A percentile compares a stretch with the other conserved stretches of the same genome.
Evolutionary conservation across 306 rosid species (phyloP).

Genomic region (Prunus persica): DNA sequence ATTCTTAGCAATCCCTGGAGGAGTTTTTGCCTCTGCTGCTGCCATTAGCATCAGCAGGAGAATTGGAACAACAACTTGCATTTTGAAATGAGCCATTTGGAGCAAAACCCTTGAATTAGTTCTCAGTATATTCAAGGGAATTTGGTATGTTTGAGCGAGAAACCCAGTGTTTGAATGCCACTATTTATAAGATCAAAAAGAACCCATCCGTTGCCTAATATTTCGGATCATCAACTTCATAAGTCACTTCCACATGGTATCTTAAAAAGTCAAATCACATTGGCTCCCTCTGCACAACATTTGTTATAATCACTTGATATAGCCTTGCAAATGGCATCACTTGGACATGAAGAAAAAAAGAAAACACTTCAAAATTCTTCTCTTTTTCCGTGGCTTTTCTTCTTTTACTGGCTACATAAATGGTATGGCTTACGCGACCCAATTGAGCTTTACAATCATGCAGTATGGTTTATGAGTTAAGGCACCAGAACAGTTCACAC

Average conservation of each 20-base stretch:
- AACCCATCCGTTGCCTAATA: constrained; percentile 8
- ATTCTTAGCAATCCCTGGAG: constrained; percentile 50
- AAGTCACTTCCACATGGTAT: constrained; percentile 28
- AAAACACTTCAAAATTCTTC: neutral
- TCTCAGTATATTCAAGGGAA: neutral
- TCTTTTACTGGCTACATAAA: no score
- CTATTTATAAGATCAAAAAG: constrained; percentile 32
- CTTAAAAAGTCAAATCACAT: constrained; percentile 15
- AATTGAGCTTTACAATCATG: constrained; percentile 19
- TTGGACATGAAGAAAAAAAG: constrained; percentile 16
- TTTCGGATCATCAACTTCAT: constrained; percentile 15
- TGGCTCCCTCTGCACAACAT: neutral
- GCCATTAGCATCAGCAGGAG: constrained; percentile 26
- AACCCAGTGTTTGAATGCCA: neutral
- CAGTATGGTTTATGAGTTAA: constrained; percentile 9
- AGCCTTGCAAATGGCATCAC: constrained; percentile 16
- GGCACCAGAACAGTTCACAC: neutral
- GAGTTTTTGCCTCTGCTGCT: constrained; percentile 22
- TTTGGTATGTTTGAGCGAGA: constrained; percentile 12
- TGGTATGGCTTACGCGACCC: no score
- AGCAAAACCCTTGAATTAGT: neutral
- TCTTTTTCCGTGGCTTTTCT: neutral
- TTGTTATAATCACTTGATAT: neutral
- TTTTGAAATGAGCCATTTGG: constrained; percentile 16
- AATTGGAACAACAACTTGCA: neutral